A percentile compares a stretch with the other conserved stretches of the same genome.
These are phyloP conservation scores for Epichloe gansuensis DNA, from an alignment of 2,329 filamentous ascomycete species.

Conservation along the genomic window DNA sequence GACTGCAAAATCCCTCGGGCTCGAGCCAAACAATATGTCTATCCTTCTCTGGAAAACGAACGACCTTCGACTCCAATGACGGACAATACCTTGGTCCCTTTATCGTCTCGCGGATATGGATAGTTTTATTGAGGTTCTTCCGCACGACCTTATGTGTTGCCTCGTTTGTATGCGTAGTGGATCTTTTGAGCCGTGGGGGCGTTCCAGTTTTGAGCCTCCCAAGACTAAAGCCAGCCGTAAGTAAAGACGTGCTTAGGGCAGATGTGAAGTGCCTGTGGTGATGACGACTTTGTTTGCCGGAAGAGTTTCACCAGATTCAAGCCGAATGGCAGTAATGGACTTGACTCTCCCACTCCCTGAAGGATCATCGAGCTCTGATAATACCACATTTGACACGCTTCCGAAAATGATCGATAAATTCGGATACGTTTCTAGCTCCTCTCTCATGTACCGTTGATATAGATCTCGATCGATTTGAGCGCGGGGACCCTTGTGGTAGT, in stretches of 20 bases:
- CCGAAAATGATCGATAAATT: conserved; percentile 73
- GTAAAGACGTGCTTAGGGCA: conserved; percentile 80
- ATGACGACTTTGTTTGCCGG: conserved; percentile 76
- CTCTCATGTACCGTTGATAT: conserved; percentile 83
- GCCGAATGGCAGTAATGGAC: conserved; percentile 69
- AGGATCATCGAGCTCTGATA: conserved; percentile 34
- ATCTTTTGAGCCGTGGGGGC: conserved; percentile 71
- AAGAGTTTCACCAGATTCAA: conserved; percentile 80
- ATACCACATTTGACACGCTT: conserved; percentile 83
- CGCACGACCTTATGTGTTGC: conserved; percentile 73
- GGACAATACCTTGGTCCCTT: conserved; percentile 93
- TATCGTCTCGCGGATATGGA: conserved; percentile 92
- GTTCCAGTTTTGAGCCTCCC: conserved; percentile 93
- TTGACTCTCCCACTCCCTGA: conserved; percentile 38
- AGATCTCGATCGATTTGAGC: conserved; percentile 89
- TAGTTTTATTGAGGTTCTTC: conserved; percentile 84
- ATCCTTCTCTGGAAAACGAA: conserved; percentile 71
- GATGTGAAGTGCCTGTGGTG: conserved; percentile 91
- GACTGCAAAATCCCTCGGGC: conserved; percentile 83
- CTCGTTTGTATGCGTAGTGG: conserved; percentile 77
- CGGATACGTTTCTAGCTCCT: conserved; percentile 66
- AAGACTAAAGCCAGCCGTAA: conserved; percentile 76
- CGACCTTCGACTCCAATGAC: conserved; percentile 86
- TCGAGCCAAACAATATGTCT: conserved; percentile 93
- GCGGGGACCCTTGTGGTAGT: conserved; percentile 52